Percentiles rank a stretch among this genome's conserved stretches.
These are phyloP conservation scores for Sphaerosporella brunnea DNA, from an alignment of 495 filamentous ascomycete species.

Conservation along the genomic window DNA sequence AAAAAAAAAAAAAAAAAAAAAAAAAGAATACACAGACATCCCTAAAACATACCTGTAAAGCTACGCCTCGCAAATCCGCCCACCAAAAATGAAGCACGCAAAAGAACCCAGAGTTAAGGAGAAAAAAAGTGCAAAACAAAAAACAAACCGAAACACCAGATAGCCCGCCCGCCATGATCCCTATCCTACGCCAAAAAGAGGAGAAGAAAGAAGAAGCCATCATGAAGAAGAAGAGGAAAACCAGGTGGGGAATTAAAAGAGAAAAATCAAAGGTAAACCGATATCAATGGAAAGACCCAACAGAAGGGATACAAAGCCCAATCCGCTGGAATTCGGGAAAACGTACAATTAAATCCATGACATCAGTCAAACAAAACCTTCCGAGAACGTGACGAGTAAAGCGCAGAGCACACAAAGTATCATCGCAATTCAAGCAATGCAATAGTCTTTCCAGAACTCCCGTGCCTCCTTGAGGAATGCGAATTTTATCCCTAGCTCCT, in stretches of 20 bases:
- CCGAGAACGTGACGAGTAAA: neutral
- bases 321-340: no score
- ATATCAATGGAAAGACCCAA: constrained; percentile 4
- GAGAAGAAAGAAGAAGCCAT: neutral
- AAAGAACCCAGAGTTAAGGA: neutral
- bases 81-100: neutral
- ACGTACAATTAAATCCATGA: no score
- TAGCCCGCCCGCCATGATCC: neutral
- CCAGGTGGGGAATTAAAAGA: constrained; percentile 2
- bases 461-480: constrained; percentile 28
- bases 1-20: constrained; percentile 3
- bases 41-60: constrained; percentile 3
- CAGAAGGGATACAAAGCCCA: no score
- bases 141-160: neutral
- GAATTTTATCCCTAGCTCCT: constrained; percentile 31
- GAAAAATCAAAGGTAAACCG: constrained; percentile 6
- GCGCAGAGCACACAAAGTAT: neutral
- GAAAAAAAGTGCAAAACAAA: neutral
- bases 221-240: neutral
- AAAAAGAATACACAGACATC: neutral
- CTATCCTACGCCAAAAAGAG: neutral
- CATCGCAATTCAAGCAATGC: neutral
- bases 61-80: constrained; percentile 6
- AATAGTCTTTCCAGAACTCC: constrained; percentile 19
- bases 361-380: neutral